Evolutionary conservation across 495 filamentous ascomycete genomes (phyloP), one percentile per base, ranked within the genome.

Genomic region (Talaromyces borbonicus): DNA sequence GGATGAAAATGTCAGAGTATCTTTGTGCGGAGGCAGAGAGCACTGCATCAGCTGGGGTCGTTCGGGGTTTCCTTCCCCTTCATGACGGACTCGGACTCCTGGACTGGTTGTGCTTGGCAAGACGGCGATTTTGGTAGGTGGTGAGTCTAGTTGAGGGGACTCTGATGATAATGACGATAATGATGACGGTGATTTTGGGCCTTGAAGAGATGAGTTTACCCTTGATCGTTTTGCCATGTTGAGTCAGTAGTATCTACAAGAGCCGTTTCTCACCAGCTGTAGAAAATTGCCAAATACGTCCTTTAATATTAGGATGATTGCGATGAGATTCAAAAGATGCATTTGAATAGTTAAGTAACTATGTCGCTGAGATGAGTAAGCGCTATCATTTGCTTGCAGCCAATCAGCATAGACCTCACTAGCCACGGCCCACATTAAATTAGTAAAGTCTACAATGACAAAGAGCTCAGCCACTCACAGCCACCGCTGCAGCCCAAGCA

Each of bases 21-120:
- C 75, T 48, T 69, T 67, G 59, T 95, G 89, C 3, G 84, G 84
- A 32, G 88, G 86, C 14, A 95, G 74, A 11, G 78, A 80, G 66
- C 89, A 95, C 59, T 66, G 75, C 80, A 89, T 88, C 16, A 74
- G 65, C 55, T 63, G 56, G 18, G 2, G 19, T 1, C 11, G 18
- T 16, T 46, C 30, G 8, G 41, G 12, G 9, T 30, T 29, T 1
- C 5, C 2, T 27, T 26, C 30, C 9, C 7, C 20, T 19, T n/a
- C n/a, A n/a, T n/a, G n/a, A n/a, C n/a, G n/a, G n/a, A n/a, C n/a
- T n/a, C n/a, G n/a, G n/a, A n/a, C n/a, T n/a, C n/a, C n/a, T n/a
- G n/a, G n/a, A 12, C 6, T 44, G 27, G 2, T 12, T 8, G 16
- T n/a, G n/a, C n/a, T n/a, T n/a, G n/a, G n/a, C n/a, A 22, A 24